phyloP scores from a whole-genome alignment of 768 basidiomycete genomes.

The Macrolepiota dolichaula region DNA sequence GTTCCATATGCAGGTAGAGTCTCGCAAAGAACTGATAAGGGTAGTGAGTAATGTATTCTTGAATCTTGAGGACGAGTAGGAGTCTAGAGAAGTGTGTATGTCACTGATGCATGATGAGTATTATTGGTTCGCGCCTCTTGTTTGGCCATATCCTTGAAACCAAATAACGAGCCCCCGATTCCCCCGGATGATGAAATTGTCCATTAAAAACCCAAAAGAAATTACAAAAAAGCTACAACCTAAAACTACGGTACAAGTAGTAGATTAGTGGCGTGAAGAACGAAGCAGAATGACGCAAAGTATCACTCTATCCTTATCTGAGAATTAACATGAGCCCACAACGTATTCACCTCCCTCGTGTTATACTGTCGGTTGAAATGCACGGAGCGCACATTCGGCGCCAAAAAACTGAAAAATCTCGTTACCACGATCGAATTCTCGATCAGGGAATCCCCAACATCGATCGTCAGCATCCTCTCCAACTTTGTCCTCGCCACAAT shows the following conservation, averaged over 20 bases:
- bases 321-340: slow-evolving; percentile 2
- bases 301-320: neutral
- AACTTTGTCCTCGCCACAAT: neutral
- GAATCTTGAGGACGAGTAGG: too few species aligned
- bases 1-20: neutral
- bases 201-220: neutral
- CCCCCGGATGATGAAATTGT: too few species aligned
- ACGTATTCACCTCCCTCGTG: neutral
- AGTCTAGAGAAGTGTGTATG: too few species aligned
- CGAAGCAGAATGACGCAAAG: neutral
- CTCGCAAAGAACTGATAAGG: neutral
- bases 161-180: neutral
- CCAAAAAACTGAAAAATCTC: neutral
- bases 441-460: neutral
- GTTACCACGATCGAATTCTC: slow-evolving; percentile 1
- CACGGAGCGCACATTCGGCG: neutral
- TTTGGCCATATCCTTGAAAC: neutral
- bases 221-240: neutral
- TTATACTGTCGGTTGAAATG: neutral
- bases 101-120: too few species aligned
- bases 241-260: neutral
- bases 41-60: too few species aligned
- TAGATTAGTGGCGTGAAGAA: neutral
- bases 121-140: neutral
- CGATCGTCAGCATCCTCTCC: neutral